Base-by-base conservation (phyloP, 106 monocot species). In the Phalaenopsis aphrodite region DNA sequence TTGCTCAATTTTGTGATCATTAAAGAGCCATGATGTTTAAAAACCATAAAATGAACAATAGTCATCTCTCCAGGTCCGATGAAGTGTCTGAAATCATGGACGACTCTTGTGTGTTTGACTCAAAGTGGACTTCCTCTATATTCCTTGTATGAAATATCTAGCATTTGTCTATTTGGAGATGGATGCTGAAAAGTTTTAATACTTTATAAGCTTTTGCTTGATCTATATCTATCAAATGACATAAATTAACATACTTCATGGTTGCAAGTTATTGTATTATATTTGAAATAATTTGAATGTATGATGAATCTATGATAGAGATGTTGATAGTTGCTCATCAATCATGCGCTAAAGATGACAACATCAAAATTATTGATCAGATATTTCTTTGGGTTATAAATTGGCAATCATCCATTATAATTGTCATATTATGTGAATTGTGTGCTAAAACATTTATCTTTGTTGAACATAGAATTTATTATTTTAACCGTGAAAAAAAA, bases 401-500 rank as follows among this genome's bases (percentile, higher is more conserved):
- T 38, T 81, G 82, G 64, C 24, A 64, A 46, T 81, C 88, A 71
- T 83, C 91, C 76, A 42, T 83, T 68, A 88, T 78, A 88, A 86
- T 52, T 79, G 88, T 91, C 78, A 81, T 75, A 75, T 82, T 91
- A 72, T 91, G 91, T 30, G 30, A 79, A 86, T 91, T 30, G 30
- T 6, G 43, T 45, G 43, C 43, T 45, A 45, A 6, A 45, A 45
- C 6, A 45, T 45, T 45, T 6, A 45, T 6, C 1, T 4, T 6
- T 30, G 30, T 30, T 30, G 30, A 30, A 30, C 0, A 30, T 30
- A 30, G 0, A 30, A 30, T 30, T 30, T 30, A 30, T 30, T 30
- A 30, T 30, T 30, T 30, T 30, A n/a, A 30, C 30, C 0, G 0
- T 30, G 30, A 30, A 30, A 30, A 30, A 30, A 30, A 30, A 30